Evolutionary conservation across 257 asterid species (phyloP).

Genomic region (Capsicum chinense): DNA sequence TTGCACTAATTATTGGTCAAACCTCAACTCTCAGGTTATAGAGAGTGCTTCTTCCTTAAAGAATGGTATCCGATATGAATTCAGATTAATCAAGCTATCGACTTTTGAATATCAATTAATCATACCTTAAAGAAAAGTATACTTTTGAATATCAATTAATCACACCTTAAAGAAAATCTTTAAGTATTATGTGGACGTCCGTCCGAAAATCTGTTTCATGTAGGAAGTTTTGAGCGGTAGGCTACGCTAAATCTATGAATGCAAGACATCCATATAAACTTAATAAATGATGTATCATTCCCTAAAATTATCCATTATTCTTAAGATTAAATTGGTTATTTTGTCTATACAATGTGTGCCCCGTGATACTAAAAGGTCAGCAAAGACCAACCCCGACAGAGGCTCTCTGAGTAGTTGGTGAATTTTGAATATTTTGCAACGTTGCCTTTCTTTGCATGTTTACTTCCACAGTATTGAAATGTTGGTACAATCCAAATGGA

Average conservation of each 20-base stretch:
- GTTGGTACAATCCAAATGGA: neutral
- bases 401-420: slow-evolving; percentile 1
- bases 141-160: neutral
- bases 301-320: neutral
- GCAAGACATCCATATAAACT: neutral
- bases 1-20: too few species aligned
- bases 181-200: too few species aligned
- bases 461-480: neutral
- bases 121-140: too few species aligned
- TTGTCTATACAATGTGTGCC: neutral
- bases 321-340: neutral
- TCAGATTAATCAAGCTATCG: neutral
- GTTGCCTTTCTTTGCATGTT: neutral
- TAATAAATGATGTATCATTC: neutral
- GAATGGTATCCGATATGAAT: neutral
- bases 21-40: too few species aligned
- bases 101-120: neutral
- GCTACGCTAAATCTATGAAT: neutral
- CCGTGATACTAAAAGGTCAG: slow-evolving; percentile 8
- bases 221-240: too few species aligned
- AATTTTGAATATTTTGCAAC: neutral
- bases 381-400: slow-evolving; percentile 5
- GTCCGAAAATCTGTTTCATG: too few species aligned
- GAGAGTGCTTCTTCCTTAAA: neutral
- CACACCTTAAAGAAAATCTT: too few species aligned